Conservation (phyloP, 2,329 filamentous ascomycete genomes). For the Claviceps purpurea region DNA sequence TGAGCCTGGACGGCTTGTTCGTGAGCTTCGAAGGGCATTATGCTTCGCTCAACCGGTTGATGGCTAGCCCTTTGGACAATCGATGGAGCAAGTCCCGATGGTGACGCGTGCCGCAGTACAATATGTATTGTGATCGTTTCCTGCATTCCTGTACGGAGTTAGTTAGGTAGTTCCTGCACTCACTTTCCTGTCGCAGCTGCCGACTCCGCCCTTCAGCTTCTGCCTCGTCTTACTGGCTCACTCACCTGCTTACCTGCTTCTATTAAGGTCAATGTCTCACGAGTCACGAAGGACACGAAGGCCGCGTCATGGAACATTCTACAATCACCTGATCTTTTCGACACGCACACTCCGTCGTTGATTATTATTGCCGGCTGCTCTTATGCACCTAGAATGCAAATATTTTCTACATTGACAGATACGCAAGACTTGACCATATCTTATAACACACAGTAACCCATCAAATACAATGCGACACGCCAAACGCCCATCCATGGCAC, state of each 20-base stretch:
- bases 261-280: neutral
- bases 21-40: slow-evolving; percentile 24
- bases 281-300: too few relatives aligned
- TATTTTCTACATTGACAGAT: neutral
- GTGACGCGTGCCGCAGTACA: too few relatives aligned
- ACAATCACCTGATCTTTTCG: too few relatives aligned
- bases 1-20: slow-evolving; percentile 32
- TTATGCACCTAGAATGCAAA: neutral
- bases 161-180: too few relatives aligned
- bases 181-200: neutral
- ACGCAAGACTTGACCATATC: neutral
- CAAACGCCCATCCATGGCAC: slow-evolving; percentile 2
- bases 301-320: too few relatives aligned
- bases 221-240: neutral
- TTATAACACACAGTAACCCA: neutral
- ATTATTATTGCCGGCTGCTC: neutral
- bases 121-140: too few relatives aligned
- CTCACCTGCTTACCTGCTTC: neutral
- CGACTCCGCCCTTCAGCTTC: neutral
- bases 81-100: neutral
- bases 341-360: too few relatives aligned
- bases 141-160: neutral
- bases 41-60: neutral
- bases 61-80: neutral
- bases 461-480: neutral